A percentile compares a stretch with the other conserved stretches of the same genome.
phyloP scores from a whole-genome alignment of 1,284 basidiomycete genomes.

The Malassezia caprae region DNA sequence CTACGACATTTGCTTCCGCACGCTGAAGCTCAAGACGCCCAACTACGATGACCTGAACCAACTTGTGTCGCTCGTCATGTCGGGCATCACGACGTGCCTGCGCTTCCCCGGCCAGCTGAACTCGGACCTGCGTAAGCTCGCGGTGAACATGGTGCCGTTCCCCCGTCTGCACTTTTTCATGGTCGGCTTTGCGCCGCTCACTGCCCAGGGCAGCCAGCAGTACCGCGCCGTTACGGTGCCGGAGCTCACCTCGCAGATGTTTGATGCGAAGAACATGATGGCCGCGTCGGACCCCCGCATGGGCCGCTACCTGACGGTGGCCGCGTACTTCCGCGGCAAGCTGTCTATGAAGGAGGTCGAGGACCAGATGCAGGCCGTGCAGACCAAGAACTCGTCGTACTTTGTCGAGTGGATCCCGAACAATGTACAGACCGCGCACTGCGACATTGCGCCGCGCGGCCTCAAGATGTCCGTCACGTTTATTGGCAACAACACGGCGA shows the following conservation, averaged over 20 bases:
- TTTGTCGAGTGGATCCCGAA: constrained; percentile 91
- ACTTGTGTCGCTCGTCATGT: constrained; percentile 95
- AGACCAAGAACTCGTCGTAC: constrained; percentile 93
- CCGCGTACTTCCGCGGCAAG: constrained; percentile 92
- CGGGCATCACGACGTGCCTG: constrained; percentile 85
- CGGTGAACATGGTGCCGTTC: constrained; percentile 95
- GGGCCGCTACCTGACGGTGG: constrained; percentile 73
- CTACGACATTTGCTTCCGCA: constrained; percentile 85
- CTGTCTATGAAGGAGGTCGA: constrained; percentile 98
- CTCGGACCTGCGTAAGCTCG: constrained; percentile 91
- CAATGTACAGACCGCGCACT: constrained; percentile 77
- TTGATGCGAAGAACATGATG: constrained; percentile 69
- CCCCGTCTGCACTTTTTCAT: constrained; percentile 99
- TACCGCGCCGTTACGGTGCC: constrained; percentile 91
- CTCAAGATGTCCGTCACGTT: constrained; percentile 60
- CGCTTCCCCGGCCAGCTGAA: constrained; percentile 97
- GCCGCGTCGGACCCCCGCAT: constrained; percentile 87
- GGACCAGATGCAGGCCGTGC: constrained; percentile 90
- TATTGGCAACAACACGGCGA: constrained; percentile 84
- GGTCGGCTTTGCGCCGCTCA: constrained; percentile 90
- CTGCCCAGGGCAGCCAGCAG: constrained; percentile 76
- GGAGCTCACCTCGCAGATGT: constrained; percentile 95
- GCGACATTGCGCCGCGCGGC: constrained; percentile 84
- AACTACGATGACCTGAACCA: constrained; percentile 95
- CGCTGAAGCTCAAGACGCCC: constrained; percentile 83